Conservation (phyloP, 2,329 filamentous ascomycete genomes). For the Hansfordia pulvinata region DNA sequence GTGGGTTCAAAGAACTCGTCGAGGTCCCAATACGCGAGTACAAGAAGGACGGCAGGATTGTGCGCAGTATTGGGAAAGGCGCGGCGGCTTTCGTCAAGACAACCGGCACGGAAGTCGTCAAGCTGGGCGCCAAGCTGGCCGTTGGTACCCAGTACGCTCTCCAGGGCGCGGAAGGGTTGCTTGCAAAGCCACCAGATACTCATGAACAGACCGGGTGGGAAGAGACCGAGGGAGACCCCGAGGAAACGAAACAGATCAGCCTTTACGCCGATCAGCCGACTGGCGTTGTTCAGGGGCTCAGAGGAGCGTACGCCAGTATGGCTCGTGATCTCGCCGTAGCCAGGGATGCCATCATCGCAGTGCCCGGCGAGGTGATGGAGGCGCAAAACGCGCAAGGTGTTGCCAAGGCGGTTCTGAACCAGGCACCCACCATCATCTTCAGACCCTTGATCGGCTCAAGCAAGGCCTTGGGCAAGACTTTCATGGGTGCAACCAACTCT, state of each 20-base stretch:
- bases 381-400: slow-evolving; percentile 69
- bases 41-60: slow-evolving; percentile 80
- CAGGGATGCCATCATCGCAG: slow-evolving; percentile 83
- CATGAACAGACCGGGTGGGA: slow-evolving; percentile 31
- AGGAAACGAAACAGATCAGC: slow-evolving; percentile 67
- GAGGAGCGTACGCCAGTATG: slow-evolving; percentile 69
- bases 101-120: slow-evolving; percentile 87
- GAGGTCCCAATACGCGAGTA: slow-evolving; percentile 88
- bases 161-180: slow-evolving; percentile 73
- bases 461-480: slow-evolving; percentile 75
- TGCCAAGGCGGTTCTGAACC: slow-evolving; percentile 61
- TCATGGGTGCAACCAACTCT: slow-evolving; percentile 85
- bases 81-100: slow-evolving; percentile 82
- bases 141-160: slow-evolving; percentile 91
- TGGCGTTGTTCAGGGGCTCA: slow-evolving; percentile 73
- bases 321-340: slow-evolving; percentile 79
- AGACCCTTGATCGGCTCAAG: slow-evolving; percentile 82
- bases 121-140: slow-evolving; percentile 84
- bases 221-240: slow-evolving; percentile 48
- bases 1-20: slow-evolving; percentile 73
- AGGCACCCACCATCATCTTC: slow-evolving; percentile 87
- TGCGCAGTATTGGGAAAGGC: slow-evolving; percentile 85
- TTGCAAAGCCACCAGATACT: slow-evolving; percentile 32
- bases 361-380: slow-evolving; percentile 84
- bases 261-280: slow-evolving; percentile 91